These are phyloP conservation scores for Colletotrichum horii DNA, from an alignment of 2,329 filamentous ascomycete species.

Conservation along the genomic window DNA sequence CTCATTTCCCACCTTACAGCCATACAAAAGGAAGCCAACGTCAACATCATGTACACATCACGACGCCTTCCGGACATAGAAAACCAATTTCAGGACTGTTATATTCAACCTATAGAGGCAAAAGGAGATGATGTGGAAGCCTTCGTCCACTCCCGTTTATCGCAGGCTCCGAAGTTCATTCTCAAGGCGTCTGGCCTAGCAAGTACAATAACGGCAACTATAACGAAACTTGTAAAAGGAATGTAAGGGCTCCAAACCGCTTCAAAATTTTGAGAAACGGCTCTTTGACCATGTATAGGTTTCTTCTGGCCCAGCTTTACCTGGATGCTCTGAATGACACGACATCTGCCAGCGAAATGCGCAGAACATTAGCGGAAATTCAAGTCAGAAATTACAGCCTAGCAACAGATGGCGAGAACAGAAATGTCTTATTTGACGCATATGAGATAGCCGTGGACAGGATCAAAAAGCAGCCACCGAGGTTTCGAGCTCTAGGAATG, in stretches of 20 bases:
- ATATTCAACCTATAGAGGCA: conserved; percentile 20
- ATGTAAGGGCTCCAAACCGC: conserved; percentile 4
- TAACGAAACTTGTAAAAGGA: conserved; percentile 6
- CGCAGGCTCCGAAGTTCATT: background rate
- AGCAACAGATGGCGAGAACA: background rate
- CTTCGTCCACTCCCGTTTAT: conserved; percentile 9
- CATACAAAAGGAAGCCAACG: conserved; percentile 9
- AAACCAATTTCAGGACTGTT: background rate
- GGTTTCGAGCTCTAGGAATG: conserved; percentile 33
- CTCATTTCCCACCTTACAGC: background rate
- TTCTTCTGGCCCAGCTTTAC: conserved; percentile 14
- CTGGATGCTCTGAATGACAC: conserved; percentile 6
- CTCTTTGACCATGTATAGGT: too few species aligned
- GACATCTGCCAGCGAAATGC: conserved; percentile 35
- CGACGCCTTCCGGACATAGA: conserved; percentile 21
- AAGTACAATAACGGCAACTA: background rate
- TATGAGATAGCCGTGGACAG: conserved; percentile 47
- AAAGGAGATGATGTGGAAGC: conserved; percentile 10
- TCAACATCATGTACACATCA: conserved; percentile 29
- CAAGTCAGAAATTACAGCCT: background rate
- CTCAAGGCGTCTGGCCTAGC: background rate
- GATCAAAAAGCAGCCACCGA: conserved; percentile 41
- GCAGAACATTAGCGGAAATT: conserved; percentile 33
- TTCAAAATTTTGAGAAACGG: too few species aligned
- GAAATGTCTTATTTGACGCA: conserved; percentile 36